Evolutionary conservation across 306 rosid species (phyloP).

Genomic region (Prunus armeniaca): DNA sequence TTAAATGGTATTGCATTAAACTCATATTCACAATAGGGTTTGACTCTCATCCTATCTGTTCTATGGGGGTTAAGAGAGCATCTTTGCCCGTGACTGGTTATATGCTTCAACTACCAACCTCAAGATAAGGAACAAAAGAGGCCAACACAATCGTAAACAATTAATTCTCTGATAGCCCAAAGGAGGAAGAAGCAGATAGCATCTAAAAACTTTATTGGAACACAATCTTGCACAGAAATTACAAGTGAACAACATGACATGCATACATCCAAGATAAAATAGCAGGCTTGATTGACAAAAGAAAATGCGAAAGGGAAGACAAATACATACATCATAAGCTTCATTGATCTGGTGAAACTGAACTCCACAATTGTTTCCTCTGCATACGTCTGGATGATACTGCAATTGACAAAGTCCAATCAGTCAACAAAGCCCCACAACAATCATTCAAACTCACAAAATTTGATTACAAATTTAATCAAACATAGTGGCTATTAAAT

Average conservation of each 20-base stretch:
- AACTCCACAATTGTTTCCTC: conserved; percentile 73
- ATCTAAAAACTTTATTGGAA: neutral
- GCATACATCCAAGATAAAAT: neutral
- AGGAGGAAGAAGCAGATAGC: neutral
- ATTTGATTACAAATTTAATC: too few relatives aligned
- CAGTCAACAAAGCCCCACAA: neutral
- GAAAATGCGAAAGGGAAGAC: neutral
- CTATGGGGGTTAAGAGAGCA: too few relatives aligned
- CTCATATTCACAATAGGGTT: too few relatives aligned
- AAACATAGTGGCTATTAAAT: neutral
- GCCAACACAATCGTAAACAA: neutral
- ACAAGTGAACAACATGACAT: neutral
- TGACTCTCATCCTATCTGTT: too few relatives aligned
- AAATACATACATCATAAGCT: conserved; percentile 73
- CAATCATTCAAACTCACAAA: neutral
- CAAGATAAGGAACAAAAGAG: too few relatives aligned
- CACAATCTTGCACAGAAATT: neutral
- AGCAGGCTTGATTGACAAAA: neutral
- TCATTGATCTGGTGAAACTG: conserved; percentile 78
- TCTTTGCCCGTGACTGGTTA: neutral
- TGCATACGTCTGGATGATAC: conserved; percentile 96
- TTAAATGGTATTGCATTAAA: too few relatives aligned
- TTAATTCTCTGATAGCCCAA: neutral
- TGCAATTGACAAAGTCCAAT: conserved; percentile 21
- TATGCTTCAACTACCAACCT: neutral